Evolutionary conservation across 805 yeast species (phyloP).

Genomic region (Kuraishia cidri): DNA sequence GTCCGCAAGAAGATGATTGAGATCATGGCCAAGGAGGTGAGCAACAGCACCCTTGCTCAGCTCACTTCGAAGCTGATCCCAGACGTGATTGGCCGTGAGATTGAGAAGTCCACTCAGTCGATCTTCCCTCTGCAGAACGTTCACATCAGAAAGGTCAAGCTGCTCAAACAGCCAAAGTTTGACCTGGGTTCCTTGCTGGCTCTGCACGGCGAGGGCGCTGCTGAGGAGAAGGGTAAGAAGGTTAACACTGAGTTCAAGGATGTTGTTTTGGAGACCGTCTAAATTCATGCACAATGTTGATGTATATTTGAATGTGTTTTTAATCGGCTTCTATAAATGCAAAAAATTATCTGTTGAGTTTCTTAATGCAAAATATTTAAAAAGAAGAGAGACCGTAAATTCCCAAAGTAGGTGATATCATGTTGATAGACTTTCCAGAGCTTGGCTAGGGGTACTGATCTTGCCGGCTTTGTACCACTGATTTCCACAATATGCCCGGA

Average conservation of each 20-base stretch:
- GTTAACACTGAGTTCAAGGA: constrained; percentile 95
- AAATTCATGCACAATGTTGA: constrained; percentile 25
- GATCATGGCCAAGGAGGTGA: constrained; percentile 93
- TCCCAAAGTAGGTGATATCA: too few species aligned
- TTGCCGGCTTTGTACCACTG: too few species aligned
- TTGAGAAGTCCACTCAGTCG: constrained; percentile 90
- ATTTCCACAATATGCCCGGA: too few species aligned
- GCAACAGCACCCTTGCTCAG: constrained; percentile 92
- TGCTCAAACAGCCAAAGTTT: constrained; percentile 97
- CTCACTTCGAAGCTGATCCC: constrained; percentile 96
- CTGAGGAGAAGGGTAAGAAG: constrained; percentile 97
- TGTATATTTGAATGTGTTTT: constrained; percentile 1
- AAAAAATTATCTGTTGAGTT: not conserved
- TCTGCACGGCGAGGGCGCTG: constrained; percentile 92
- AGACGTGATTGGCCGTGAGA: constrained; percentile 98
- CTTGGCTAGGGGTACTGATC: too few species aligned
- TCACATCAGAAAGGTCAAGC: constrained; percentile 97
- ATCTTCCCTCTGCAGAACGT: constrained; percentile 98
- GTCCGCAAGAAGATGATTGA: constrained; percentile 96
- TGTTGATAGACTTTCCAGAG: too few species aligned
- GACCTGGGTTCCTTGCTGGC: constrained; percentile 94
- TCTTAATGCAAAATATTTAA: too few species aligned
- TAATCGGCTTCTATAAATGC: not conserved
- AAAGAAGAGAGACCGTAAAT: too few species aligned
- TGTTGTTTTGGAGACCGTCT: constrained; percentile 95